phyloP scores from a whole-genome alignment of 2,329 filamentous ascomycete genomes.

The Onygenales sp. region DNA sequence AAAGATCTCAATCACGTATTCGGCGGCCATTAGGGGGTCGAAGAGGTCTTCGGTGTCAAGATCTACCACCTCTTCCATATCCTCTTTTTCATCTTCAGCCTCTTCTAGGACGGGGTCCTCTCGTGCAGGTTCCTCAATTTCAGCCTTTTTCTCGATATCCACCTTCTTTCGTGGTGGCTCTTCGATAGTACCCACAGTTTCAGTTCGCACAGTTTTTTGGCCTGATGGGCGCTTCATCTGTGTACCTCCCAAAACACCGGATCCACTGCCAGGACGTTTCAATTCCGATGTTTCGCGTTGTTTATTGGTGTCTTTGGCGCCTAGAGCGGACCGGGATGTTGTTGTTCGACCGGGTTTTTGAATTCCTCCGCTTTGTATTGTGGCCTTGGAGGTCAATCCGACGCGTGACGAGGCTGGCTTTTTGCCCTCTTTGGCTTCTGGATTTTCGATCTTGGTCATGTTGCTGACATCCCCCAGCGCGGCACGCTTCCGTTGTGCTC shows the following conservation, averaged over 20 bases:
- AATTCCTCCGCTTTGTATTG: conserved; percentile 66
- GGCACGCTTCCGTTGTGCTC: conserved; percentile 61
- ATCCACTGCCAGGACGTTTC: conserved; percentile 66
- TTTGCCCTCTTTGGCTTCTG: conserved; percentile 48
- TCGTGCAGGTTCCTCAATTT: conserved; percentile 1
- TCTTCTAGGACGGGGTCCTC: not conserved
- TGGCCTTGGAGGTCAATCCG: conserved; percentile 68
- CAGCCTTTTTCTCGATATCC: conserved; percentile 42
- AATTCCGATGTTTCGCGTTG: conserved; percentile 55
- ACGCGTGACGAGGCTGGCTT: conserved; percentile 57
- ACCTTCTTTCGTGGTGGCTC: conserved; percentile 62
- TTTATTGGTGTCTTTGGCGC: conserved; percentile 51
- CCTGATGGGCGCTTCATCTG: conserved; percentile 58
- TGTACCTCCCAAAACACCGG: conserved; percentile 53
- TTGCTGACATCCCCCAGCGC: conserved; percentile 95
- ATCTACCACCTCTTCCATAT: conserved; percentile 37
- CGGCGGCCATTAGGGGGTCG: conserved; percentile 94
- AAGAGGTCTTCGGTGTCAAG: conserved; percentile 81
- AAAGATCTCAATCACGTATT: conserved; percentile 95
- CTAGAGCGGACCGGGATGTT: conserved; percentile 54
- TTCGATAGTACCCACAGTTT: conserved; percentile 51
- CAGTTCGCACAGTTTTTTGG: conserved; percentile 51
- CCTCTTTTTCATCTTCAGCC: conserved; percentile 16
- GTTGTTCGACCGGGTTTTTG: conserved; percentile 58
- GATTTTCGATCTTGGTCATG: conserved; percentile 61